phyloP scores from a whole-genome alignment of 225 moss, liverwort and hornwort species.

The Marchantia paleacea region DNA sequence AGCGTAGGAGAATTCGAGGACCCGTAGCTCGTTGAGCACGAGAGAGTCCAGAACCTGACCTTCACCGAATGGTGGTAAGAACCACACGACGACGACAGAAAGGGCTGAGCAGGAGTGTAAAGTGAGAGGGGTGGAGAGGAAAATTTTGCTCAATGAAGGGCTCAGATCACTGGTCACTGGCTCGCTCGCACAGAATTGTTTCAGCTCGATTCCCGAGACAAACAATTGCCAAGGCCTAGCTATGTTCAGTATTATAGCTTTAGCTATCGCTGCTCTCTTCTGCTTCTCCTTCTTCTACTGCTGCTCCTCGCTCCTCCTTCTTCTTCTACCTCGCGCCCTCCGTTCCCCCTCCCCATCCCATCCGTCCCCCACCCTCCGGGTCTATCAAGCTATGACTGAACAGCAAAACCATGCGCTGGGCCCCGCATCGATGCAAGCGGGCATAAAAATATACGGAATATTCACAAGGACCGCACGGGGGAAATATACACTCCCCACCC shows the following conservation, averaged over 20 bases:
- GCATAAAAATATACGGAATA: too few relatives aligned
- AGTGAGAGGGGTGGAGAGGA: background rate
- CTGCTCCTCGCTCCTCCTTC: background rate
- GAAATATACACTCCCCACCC: too few relatives aligned
- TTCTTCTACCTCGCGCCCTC: background rate
- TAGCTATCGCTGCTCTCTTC: too few relatives aligned
- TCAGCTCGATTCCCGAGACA: background rate
- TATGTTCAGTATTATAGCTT: background rate
- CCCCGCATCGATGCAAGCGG: too few relatives aligned
- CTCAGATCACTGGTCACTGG: constrained; percentile 6
- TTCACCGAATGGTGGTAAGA: background rate
- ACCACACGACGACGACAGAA: background rate
- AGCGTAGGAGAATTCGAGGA: background rate
- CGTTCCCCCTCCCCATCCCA: background rate
- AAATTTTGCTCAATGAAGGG: background rate
- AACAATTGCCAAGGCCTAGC: too few relatives aligned
- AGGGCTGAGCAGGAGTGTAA: background rate
- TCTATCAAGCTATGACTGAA: too few relatives aligned
- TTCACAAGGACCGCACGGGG: too few relatives aligned
- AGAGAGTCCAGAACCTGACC: background rate
- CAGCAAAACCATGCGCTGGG: too few relatives aligned
- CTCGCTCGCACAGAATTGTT: background rate
- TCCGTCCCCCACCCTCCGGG: background rate
- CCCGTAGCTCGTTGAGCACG: background rate
- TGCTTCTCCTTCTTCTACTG: too few relatives aligned